Percentiles rank a stretch among this genome's conserved stretches.
Evolutionary conservation across 73 alveolate genomes (phyloP).

Genomic region (Paramecium caudatum): DNA sequence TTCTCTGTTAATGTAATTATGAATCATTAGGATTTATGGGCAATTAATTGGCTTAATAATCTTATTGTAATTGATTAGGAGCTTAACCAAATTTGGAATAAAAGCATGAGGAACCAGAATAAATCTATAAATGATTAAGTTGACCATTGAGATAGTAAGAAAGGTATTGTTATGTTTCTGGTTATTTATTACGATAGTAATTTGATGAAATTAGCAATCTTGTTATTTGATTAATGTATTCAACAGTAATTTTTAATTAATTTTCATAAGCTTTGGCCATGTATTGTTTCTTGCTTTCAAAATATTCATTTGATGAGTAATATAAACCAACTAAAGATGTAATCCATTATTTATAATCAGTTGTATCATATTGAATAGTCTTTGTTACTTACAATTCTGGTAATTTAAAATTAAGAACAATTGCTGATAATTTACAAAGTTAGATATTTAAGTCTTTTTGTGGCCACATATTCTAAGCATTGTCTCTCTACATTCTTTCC

Average conservation of each 20-base stretch:
- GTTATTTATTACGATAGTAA: background rate
- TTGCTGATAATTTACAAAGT: background rate
- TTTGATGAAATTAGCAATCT: background rate
- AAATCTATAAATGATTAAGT: background rate
- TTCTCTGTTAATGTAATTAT: background rate
- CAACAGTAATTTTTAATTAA: conserved; percentile 21
- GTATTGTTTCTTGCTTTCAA: conserved; percentile 2
- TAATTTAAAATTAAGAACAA: background rate
- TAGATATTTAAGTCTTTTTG: background rate
- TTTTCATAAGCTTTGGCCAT: conserved; percentile 37
- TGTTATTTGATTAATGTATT: background rate
- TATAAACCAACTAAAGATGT: background rate
- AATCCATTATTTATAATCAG: conserved; percentile 32
- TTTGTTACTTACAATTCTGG: background rate
- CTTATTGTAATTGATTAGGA: conserved; percentile 37
- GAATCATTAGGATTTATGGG: background rate
- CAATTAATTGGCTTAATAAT: conserved; percentile 7
- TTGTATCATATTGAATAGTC: background rate
- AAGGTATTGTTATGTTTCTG: background rate
- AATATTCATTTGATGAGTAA: conserved; percentile 5
- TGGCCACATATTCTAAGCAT: background rate
- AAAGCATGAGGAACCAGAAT: background rate
- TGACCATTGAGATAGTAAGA: conserved; percentile 43
- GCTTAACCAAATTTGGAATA: conserved; percentile 60
- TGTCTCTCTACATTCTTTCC: background rate